Conservation (phyloP, 257 asterid species). For the Anisodus acutangulus region DNA sequence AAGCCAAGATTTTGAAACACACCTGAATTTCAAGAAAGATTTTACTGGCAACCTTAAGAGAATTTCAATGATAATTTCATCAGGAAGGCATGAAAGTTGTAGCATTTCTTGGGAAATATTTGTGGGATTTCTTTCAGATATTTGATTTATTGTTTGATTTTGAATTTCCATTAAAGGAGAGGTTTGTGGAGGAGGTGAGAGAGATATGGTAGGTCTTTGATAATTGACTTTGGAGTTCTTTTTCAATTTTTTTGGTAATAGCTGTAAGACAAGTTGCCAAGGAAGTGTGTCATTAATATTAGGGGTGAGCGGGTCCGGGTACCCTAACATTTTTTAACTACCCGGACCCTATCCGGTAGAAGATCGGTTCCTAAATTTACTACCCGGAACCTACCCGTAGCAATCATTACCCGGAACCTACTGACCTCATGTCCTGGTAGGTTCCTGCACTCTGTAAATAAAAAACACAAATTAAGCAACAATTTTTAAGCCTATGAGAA, state of each 20-base stretch:
- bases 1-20: conserved; percentile 61
- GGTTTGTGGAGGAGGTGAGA: background rate
- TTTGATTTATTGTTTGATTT: background rate
- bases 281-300: background rate
- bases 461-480: no score
- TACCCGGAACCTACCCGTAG: no score
- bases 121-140: background rate
- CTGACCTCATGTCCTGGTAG: no score
- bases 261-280: background rate
- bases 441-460: no score
- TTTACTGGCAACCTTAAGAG: conserved; percentile 54
- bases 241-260: background rate
- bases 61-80: conserved; percentile 57
- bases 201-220: background rate
- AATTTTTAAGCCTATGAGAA: no score
- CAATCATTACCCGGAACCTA: no score
- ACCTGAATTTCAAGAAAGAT: conserved; percentile 52
- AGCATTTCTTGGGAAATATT: background rate
- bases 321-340: no score
- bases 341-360: no score
- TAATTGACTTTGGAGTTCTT: background rate
- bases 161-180: background rate
- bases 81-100: conserved; percentile 43
- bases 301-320: no score
- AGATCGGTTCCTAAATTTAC: no score